Evolutionary conservation across 2,329 filamentous ascomycete genomes (phyloP).

Genomic region (Graphilbum fragrans): DNA sequence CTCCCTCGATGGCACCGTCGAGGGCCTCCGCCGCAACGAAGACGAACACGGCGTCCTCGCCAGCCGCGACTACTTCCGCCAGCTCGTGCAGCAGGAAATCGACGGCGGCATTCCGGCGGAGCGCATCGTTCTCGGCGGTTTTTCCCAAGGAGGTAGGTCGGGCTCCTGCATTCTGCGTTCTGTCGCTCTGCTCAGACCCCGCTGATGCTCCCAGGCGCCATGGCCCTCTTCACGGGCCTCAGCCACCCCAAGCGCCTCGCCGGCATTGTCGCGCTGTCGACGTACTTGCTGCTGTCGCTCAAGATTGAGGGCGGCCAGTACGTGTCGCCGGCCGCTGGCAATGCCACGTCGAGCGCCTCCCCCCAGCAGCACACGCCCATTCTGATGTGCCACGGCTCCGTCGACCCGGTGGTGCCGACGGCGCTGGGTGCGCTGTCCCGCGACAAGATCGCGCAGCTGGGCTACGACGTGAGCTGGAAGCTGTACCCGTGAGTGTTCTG

Average conservation of each 20-base stretch:
- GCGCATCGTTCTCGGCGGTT: constrained; percentile 76
- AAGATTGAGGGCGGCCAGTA: constrained; percentile 27
- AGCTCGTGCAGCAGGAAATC: constrained; percentile 69
- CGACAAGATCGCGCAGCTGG: constrained; percentile 53
- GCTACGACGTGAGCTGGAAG: constrained; percentile 63
- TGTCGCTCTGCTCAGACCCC: no score
- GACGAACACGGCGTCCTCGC: constrained; percentile 62
- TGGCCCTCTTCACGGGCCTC: constrained; percentile 70
- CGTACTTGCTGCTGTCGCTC: constrained; percentile 58
- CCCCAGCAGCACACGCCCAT: constrained; percentile 65
- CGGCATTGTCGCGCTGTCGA: constrained; percentile 78
- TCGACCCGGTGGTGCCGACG: constrained; percentile 60
- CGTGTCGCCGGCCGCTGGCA: constrained; percentile 18
- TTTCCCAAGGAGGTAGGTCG: constrained; percentile 73
- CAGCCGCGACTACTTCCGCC: constrained; percentile 65
- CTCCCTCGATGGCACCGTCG: constrained; percentile 14
- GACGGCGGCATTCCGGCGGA: constrained; percentile 68
- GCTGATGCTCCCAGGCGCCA: no score
- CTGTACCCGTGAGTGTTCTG: constrained; percentile 50
- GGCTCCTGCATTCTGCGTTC: no score
- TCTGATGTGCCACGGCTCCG: constrained; percentile 79
- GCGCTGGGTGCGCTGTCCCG: constrained; percentile 57
- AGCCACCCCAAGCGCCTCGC: constrained; percentile 63
- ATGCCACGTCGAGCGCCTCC: constrained; percentile 20
- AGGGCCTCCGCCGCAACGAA: constrained; percentile 18